Conservation (phyloP, 2,329 filamentous ascomycete species). For the Aspergillus vadensis region DNA sequence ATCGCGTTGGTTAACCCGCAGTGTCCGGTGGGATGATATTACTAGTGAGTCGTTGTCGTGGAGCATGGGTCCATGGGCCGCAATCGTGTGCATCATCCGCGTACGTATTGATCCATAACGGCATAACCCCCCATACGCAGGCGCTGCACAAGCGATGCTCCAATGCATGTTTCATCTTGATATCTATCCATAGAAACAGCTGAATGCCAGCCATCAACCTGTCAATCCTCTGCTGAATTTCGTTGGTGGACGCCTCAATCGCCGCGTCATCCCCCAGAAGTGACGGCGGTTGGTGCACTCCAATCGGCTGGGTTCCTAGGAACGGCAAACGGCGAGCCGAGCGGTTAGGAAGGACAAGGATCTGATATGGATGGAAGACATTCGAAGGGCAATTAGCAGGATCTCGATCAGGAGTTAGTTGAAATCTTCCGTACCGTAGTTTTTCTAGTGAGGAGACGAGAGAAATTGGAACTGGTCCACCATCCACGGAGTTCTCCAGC, state of each 20-base stretch:
- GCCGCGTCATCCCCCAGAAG: conserved; percentile 2
- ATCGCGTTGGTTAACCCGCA: neutral
- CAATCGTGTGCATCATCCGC: conserved; percentile 1
- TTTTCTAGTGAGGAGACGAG: neutral
- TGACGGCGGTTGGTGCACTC: conserved; percentile 9
- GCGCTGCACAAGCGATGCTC: neutral
- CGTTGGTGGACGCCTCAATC: conserved; percentile 5
- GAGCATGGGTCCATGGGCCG: neutral
- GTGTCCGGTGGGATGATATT: conserved; percentile 4
- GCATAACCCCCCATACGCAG: neutral
- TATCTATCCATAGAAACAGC: conserved; percentile 6
- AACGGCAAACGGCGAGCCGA: neutral
- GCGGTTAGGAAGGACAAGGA: conserved; percentile 4
- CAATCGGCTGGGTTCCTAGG: conserved; percentile 13
- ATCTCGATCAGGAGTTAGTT: neutral
- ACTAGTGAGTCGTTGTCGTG: neutral
- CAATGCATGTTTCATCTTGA: conserved; percentile 14
- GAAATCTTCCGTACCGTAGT: too few species aligned
- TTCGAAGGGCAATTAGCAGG: neutral
- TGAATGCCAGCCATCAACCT: neutral
- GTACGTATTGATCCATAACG: neutral
- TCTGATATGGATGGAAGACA: conserved; percentile 5
- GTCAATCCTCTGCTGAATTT: neutral
- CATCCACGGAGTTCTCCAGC: neutral
- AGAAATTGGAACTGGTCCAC: neutral